A percentile compares a stretch with the other conserved stretches of the same genome.
Evolutionary conservation across 2,329 filamentous ascomycete genomes (phyloP).

Genomic region (Hymenoscyphus linearis): DNA sequence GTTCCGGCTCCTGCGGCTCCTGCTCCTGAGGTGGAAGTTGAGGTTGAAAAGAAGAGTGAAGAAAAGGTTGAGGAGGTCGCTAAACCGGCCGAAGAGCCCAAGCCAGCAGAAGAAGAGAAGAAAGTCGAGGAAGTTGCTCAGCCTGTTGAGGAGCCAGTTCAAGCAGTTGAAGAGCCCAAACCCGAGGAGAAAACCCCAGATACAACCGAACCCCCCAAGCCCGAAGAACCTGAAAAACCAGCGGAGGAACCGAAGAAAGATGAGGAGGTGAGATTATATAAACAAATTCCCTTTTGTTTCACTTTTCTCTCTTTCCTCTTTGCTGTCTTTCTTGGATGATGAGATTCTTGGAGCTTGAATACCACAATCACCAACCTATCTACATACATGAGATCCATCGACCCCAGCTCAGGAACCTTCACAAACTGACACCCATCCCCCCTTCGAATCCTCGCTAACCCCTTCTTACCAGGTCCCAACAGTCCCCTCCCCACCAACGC

Average conservation of each 20-base stretch:
- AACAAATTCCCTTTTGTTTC: neutral
- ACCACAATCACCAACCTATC: too few relatives aligned
- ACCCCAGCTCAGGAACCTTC: too few relatives aligned
- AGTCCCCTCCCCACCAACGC: neutral
- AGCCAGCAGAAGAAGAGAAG: slow-evolving; percentile 2
- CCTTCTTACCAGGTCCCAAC: neutral
- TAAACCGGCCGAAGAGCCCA: neutral
- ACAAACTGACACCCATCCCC: too few relatives aligned
- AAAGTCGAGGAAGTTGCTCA: neutral
- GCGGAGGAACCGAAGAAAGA: slow-evolving; percentile 9
- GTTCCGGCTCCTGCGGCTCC: too few relatives aligned
- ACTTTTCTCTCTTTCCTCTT: neutral
- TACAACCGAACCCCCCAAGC: too few relatives aligned
- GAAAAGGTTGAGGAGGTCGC: neutral
- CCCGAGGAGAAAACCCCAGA: too few relatives aligned
- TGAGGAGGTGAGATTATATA: slow-evolving; percentile 3
- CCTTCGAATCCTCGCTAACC: too few relatives aligned
- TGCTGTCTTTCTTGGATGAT: neutral
- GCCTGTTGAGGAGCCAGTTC: neutral
- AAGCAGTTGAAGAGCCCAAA: too few relatives aligned
- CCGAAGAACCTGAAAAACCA: too few relatives aligned
- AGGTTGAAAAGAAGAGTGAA: neutral
- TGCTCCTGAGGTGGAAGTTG: neutral
- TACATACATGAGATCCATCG: too few relatives aligned
- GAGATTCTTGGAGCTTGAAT: too few relatives aligned